phyloP scores from a whole-genome alignment of 768 basidiomycete species.

The Nidularia pulvinata region DNA sequence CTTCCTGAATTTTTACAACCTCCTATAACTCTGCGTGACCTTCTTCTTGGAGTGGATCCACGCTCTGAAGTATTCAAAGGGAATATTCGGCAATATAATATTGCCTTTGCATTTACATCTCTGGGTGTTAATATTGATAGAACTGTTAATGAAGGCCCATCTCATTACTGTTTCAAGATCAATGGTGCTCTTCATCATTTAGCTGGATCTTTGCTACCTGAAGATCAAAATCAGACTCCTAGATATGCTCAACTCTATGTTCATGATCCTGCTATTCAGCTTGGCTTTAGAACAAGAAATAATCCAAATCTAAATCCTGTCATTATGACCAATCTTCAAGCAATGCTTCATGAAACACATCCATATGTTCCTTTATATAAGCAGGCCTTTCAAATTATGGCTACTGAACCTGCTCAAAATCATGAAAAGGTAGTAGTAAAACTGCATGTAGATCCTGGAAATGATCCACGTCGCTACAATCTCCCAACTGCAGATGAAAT shows the following conservation, averaged over 20 bases:
- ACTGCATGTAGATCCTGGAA: not conserved
- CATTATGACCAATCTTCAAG: not conserved
- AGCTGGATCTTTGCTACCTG: constrained; percentile 21
- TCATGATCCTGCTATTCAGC: constrained; percentile 25
- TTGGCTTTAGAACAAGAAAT: constrained; percentile 4
- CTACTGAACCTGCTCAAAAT: not conserved
- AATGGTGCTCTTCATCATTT: constrained; percentile 28
- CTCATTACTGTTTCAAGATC: constrained; percentile 20
- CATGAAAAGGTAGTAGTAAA: not conserved
- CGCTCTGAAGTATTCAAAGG: constrained; percentile 18
- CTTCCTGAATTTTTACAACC: constrained; percentile 11
- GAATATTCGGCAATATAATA: constrained; percentile 32
- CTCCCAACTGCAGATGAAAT: constrained; percentile 32
- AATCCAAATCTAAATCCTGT: not conserved
- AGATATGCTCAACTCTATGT: constrained; percentile 34
- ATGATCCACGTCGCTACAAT: constrained; percentile 31
- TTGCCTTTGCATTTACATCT: constrained; percentile 32
- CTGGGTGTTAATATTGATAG: constrained; percentile 21
- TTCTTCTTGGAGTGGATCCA: constrained; percentile 1
- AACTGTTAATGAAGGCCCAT: constrained; percentile 10
- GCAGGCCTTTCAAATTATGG: not conserved
- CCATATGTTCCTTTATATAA: not conserved
- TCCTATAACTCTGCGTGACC: constrained; percentile 12
- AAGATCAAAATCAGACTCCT: constrained; percentile 4
- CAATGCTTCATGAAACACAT: not conserved